Evolutionary conservation across 2,329 filamentous ascomycete genomes (phyloP), one percentile per base, ranked within the genome.

Genomic region (Aurifilum marmelostoma): DNA sequence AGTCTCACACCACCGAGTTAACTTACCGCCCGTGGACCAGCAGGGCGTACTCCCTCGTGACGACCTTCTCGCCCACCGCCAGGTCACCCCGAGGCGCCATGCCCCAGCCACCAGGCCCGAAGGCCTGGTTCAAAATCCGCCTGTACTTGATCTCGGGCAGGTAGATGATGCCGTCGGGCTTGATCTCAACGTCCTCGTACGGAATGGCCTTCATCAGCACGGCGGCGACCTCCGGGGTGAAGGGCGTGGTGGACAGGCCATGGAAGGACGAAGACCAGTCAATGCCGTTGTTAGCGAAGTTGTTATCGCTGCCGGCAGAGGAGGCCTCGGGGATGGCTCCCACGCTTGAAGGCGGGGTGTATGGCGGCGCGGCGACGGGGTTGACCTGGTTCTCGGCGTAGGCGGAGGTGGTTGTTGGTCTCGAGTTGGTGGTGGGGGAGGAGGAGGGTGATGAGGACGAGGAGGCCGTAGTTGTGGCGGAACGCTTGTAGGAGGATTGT

Each of bases 71-170:
- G n/a, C 92, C 94, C 1, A 97, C 92, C 16, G 93, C 91, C 65
- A 92, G 89, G 78, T 97, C 92, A 21, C 94, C 91, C 69, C 94
- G 85, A 12, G 96, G 96, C 67, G 95, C 95, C 67, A 99, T 83
- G 0, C 96, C 96, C 96, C 96, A 99, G 8, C 92, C 96, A 66
- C 97, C 96, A 0, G 96, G 96, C 0, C 96, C 95, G 81, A 99
- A 99, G 0, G 94, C 93, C 75, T 85, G 84, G 79, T 98, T 97
- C 75, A 99, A 81, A 72, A 97, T 95, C 72, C 95, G 85, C 59
- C 96, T 85, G 82, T 99, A 99, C 83, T 98, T 97, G 84, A 99
- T 98, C 85, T 99, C 96, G 16, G 96, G 96, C 69, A 99, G 84
- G 79, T 98, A 99, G 70, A 98, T 84, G 74, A 99, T 95, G 43